These are phyloP conservation scores for Epipyxis sp. DNA, from an alignment of 108 stramenopile genomes.

Conservation along the genomic window DNA sequence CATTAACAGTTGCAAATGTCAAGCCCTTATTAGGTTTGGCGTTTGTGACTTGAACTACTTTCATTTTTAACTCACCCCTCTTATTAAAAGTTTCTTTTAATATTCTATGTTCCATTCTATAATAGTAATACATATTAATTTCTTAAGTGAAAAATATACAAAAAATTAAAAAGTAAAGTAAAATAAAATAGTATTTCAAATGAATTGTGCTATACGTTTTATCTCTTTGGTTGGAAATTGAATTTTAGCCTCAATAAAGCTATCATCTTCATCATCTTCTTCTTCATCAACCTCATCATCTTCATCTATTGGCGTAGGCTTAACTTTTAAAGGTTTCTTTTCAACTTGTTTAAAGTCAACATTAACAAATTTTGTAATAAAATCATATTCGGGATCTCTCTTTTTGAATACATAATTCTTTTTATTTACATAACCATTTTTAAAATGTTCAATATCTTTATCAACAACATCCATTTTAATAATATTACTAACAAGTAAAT, in stretches of 20 bases:
- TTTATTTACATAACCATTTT: background rate
- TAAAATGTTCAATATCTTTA: no score
- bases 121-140: background rate
- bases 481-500: background rate
- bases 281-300: no score
- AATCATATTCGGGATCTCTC: background rate
- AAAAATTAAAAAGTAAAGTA: background rate
- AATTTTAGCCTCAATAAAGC: background rate
- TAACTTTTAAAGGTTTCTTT: background rate
- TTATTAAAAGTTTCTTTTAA: background rate
- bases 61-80: conserved; percentile 1
- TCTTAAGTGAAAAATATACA: background rate
- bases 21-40: background rate
- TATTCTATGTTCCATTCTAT: background rate
- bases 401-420: background rate
- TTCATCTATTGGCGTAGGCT: background rate
- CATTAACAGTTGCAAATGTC: background rate
- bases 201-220: background rate
- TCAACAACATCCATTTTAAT: no score
- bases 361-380: background rate
- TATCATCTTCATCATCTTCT: background rate
- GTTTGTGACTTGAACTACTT: background rate
- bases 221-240: no score
- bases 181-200: conserved; percentile 3
- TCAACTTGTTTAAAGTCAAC: background rate